Evolutionary conservation across 2,329 filamentous ascomycete genomes (phyloP).

Genomic region (Lachnellula cervina): DNA sequence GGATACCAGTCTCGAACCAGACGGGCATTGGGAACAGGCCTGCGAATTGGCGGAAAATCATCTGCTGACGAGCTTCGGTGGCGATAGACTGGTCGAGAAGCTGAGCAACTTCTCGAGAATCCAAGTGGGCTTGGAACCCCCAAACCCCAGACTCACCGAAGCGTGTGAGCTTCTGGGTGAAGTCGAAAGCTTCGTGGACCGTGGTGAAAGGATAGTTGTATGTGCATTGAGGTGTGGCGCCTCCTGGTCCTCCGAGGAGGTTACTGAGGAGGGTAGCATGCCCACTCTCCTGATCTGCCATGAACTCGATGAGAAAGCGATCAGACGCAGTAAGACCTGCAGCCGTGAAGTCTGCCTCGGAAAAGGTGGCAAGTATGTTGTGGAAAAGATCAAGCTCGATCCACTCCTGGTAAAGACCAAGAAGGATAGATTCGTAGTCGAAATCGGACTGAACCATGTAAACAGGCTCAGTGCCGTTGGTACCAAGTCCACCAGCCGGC

Average conservation of each 20-base stretch:
- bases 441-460: constrained; percentile 79
- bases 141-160: constrained; percentile 77
- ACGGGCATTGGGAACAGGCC: constrained; percentile 78
- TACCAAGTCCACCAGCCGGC: constrained; percentile 68
- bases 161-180: constrained; percentile 79
- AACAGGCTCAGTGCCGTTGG: constrained; percentile 70
- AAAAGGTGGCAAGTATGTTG: constrained; percentile 66
- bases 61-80: constrained; percentile 75
- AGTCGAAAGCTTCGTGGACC: constrained; percentile 74
- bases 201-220: constrained; percentile 78
- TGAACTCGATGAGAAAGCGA: constrained; percentile 66
- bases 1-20: constrained; percentile 75
- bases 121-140: constrained; percentile 73
- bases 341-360: constrained; percentile 61
- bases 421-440: constrained; percentile 68
- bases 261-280: constrained; percentile 74
- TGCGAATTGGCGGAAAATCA: constrained; percentile 78
- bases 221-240: constrained; percentile 68
- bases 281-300: constrained; percentile 71
- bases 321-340: constrained; percentile 66
- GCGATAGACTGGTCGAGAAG: constrained; percentile 72
- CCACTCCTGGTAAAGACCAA: constrained; percentile 77
- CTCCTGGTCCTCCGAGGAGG: constrained; percentile 58
- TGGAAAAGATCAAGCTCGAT: constrained; percentile 82
- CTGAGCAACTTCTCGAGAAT: constrained; percentile 68